Base-by-base conservation (phyloP, 2,329 filamentous ascomycete species). In the Aspergillus arachidicola region DNA sequence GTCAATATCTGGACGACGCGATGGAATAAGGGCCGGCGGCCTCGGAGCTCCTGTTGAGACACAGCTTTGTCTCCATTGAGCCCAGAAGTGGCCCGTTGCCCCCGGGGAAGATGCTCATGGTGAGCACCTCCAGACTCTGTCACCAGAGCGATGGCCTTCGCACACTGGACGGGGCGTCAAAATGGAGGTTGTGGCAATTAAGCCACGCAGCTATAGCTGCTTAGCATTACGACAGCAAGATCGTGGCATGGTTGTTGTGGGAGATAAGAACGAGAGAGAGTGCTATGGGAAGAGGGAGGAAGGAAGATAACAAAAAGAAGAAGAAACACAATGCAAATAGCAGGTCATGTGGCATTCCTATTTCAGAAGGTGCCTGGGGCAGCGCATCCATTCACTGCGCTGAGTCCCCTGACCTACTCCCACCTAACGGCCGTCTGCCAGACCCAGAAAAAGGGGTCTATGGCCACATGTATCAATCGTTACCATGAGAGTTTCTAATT, bases 401-500 rank as follows among this genome's bases (percentile, higher is more conserved):
- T 36, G 14, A 7, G 10, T 11, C 32, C 1, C 32, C 3, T 32
- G 32, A 32, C 32, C 2, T 23, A 26, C 23, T 26, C 23, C 23
- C 1, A 26, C 23, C 23, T 23, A 23, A 23, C 23, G 23, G 23
- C 23, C 1, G 23, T 26, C 23, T 26, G 23, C 23, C 23, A 26
- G 23, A 28, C 26, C 26, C 26, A 28, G 26, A 28, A 28, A 28
- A 28, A 28, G 6, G 26, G 26, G 4, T 28, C 11, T 12, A 34
- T 34, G 10, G 10, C 32, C 32, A 34, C 32, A 34, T 12, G 11
- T 34, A 12, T 12, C 11, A 11, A 34, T 12, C 1, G 3, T 34
- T 34, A 11, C 0, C 32, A 34, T 34, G 32, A 12, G 10, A 0
- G 0, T 12, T 11, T 11, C 10, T 0, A 12, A 12, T 5, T 1